phyloP scores from a whole-genome alignment of 2,329 filamentous ascomycete genomes.

The Hymenoscyphus salicellus region DNA sequence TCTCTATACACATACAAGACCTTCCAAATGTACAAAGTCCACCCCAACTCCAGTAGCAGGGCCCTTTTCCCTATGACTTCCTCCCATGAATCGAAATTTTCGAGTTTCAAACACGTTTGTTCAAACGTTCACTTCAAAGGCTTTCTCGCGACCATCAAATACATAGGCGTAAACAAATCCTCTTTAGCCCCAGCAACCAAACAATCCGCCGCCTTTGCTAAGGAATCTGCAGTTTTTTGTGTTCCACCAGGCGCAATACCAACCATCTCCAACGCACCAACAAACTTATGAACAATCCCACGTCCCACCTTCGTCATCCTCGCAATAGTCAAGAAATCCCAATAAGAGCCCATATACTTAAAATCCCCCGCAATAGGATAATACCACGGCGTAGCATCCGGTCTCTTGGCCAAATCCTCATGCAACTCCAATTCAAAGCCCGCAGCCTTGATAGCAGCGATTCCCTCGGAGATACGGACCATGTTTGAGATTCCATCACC shows the following conservation, averaged over 20 bases:
- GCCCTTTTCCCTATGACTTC: neutral
- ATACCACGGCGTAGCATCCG: slow-evolving; percentile 84
- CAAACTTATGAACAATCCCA: slow-evolving; percentile 70
- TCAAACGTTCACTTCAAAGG: slow-evolving; percentile 43
- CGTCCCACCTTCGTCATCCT: slow-evolving; percentile 89
- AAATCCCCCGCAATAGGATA: slow-evolving; percentile 86
- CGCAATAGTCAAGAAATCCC: slow-evolving; percentile 78
- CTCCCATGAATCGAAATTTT: neutral
- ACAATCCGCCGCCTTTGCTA: slow-evolving; percentile 77
- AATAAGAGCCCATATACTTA: slow-evolving; percentile 73
- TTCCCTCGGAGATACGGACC: slow-evolving; percentile 80
- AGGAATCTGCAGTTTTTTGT: slow-evolving; percentile 88
- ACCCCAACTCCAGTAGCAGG: neutral
- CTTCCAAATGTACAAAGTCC: neutral
- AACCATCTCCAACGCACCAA: slow-evolving; percentile 73
- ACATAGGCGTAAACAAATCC: slow-evolving; percentile 98
- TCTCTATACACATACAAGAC: neutral
- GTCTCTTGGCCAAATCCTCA: slow-evolving; percentile 81
- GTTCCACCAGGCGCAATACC: slow-evolving; percentile 80
- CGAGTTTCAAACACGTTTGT: neutral
- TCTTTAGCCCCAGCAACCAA: slow-evolving; percentile 81
- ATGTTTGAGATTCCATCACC: slow-evolving; percentile 98
- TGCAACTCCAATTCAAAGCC: slow-evolving; percentile 82
- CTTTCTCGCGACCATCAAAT: slow-evolving; percentile 92
- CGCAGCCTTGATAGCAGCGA: slow-evolving; percentile 80